phyloP scores from a whole-genome alignment of 2,329 filamentous ascomycete genomes.

The Epichloe baconii region DNA sequence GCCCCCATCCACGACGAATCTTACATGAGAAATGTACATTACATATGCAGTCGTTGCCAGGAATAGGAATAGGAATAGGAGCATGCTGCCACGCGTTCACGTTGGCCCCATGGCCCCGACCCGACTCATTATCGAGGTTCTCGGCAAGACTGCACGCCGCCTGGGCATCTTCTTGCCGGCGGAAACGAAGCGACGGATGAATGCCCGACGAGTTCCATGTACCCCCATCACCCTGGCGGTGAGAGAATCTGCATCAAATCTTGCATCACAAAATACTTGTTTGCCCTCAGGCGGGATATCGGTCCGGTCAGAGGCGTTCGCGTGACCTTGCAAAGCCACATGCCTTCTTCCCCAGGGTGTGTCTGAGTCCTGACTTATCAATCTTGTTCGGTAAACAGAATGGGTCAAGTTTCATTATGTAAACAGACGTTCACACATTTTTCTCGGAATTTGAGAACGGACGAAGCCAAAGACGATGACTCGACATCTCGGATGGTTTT shows the following conservation, averaged over 20 bases:
- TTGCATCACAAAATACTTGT: too few relatives aligned
- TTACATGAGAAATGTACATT: neutral
- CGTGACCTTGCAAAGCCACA: slow-evolving; percentile 3
- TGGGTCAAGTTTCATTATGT: neutral
- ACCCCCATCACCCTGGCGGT: neutral
- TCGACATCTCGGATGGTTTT: neutral
- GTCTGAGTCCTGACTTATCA: neutral
- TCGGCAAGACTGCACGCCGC: neutral
- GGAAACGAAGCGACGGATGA: too few relatives aligned
- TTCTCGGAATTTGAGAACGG: neutral
- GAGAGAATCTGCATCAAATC: neutral
- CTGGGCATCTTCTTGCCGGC: neutral
- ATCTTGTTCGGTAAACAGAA: neutral
- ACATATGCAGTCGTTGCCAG: too few relatives aligned
- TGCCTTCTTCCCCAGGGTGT: neutral
- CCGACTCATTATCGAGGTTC: neutral
- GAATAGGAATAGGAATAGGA: too few relatives aligned
- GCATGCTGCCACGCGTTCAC: too few relatives aligned
- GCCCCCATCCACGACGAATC: neutral
- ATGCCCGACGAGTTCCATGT: neutral
- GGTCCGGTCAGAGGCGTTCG: neutral
- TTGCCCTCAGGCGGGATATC: too few relatives aligned
- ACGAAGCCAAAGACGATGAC: too few relatives aligned
- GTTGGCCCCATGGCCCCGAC: too few relatives aligned
- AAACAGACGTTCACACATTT: neutral